These are phyloP conservation scores for Venturia effusa DNA, from an alignment of 2,329 filamentous ascomycete species.

Conservation along the genomic window DNA sequence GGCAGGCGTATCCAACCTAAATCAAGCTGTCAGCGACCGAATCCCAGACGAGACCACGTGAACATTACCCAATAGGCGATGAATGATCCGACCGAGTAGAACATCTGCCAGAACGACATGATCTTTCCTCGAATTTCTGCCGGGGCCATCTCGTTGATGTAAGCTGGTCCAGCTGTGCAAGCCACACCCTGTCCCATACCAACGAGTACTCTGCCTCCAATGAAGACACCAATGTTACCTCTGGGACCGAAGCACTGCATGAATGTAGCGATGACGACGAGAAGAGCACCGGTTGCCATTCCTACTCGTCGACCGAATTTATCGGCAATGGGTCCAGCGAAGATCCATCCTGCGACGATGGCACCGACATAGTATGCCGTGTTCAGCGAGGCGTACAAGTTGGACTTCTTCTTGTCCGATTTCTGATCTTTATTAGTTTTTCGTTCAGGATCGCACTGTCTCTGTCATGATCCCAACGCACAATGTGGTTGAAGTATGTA, in stretches of 20 bases:
- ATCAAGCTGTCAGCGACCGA: neutral
- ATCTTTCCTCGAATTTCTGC: conserved; percentile 54
- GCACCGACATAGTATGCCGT: conserved; percentile 62
- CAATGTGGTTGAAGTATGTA: conserved; percentile 46
- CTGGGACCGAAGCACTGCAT: conserved; percentile 55
- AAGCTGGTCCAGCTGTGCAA: conserved; percentile 56
- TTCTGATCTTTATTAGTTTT: conserved; percentile 13
- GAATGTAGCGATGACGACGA: conserved; percentile 58
- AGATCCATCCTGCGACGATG: conserved; percentile 59
- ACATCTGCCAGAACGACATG: conserved; percentile 61
- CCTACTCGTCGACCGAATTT: conserved; percentile 51
- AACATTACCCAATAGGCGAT: conserved; percentile 52
- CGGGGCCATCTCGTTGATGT: conserved; percentile 58
- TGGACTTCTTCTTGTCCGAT: conserved; percentile 23
- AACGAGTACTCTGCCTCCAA: conserved; percentile 57
- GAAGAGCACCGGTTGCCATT: conserved; percentile 52
- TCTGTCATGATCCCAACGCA: conserved; percentile 6
- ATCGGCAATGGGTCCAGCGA: conserved; percentile 54
- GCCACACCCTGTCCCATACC: conserved; percentile 62
- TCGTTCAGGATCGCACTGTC: neutral
- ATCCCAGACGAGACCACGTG: neutral
- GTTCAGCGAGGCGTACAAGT: conserved; percentile 47
- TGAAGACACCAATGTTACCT: conserved; percentile 53
- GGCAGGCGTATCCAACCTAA: conserved; percentile 42
- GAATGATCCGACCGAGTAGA: conserved; percentile 55